These are phyloP conservation scores for Saccharomyces paradoxus DNA, from an alignment of 805 yeast genomes.

Conservation along the genomic window DNA sequence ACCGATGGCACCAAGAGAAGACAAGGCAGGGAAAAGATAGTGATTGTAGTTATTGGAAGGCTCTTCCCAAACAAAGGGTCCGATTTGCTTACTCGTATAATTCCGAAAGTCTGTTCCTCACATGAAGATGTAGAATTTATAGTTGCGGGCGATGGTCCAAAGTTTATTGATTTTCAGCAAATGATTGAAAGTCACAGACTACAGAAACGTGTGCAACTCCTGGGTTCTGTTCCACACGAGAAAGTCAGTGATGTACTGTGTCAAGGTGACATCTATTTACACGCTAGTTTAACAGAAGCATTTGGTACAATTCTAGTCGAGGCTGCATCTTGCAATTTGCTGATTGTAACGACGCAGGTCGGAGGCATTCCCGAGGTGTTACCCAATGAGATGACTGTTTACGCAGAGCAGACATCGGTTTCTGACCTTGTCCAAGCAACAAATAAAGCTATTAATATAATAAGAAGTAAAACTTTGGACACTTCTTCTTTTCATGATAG, in stretches of 20 bases:
- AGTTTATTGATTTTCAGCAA: slow-evolving; percentile 86
- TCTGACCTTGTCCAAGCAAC: slow-evolving; percentile 70
- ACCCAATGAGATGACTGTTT: slow-evolving; percentile 87
- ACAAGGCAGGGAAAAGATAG: slow-evolving; percentile 38
- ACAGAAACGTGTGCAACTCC: slow-evolving; percentile 77
- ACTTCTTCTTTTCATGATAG: slow-evolving; percentile 71
- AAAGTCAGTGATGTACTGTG: slow-evolving; percentile 89
- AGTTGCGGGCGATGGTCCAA: slow-evolving; percentile 97
- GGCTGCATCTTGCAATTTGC: slow-evolving; percentile 91
- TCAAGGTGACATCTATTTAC: slow-evolving; percentile 86
- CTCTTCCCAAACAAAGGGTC: slow-evolving; percentile 95
- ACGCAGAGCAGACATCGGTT: slow-evolving; percentile 75
- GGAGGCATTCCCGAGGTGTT: slow-evolving; percentile 98
- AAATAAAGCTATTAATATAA: slow-evolving; percentile 53
- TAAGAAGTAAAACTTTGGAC: slow-evolving; percentile 53
- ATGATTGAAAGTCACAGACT: slow-evolving; percentile 81
- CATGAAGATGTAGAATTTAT: slow-evolving; percentile 64
- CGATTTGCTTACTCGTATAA: slow-evolving; percentile 72
- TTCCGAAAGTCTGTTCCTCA: slow-evolving; percentile 69
- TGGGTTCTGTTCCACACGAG: slow-evolving; percentile 88
- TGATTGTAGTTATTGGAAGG: slow-evolving; percentile 85
- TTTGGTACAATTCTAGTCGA: slow-evolving; percentile 96
- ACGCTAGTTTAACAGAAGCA: slow-evolving; percentile 92
- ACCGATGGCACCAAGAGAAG: not conserved
- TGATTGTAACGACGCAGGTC: slow-evolving; percentile 89